Evolutionary conservation across 345 rosid species (phyloP).

Genomic region (Microthlaspi erraticum): DNA sequence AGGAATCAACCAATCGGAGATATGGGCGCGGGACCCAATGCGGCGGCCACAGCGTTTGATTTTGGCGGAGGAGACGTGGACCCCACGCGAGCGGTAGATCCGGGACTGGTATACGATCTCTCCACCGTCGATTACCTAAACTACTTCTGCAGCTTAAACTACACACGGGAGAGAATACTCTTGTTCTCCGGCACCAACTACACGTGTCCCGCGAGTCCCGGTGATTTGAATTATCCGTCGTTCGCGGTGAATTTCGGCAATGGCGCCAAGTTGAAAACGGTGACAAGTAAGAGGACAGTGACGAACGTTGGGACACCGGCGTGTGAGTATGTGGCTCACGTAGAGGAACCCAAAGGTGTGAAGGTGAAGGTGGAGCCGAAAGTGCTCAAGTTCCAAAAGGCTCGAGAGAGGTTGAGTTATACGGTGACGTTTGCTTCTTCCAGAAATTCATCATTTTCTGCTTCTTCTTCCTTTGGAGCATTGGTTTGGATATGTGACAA

Average conservation of each 20-base stretch:
- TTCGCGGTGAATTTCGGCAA: conserved; percentile 57
- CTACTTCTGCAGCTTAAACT: conserved; percentile 65
- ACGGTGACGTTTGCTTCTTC: conserved; percentile 49
- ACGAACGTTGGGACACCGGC: conserved; percentile 66
- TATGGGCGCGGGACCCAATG: conserved; percentile 42
- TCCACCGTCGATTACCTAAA: conserved; percentile 50
- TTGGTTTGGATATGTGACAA: conserved; percentile 64
- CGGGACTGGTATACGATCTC: conserved; percentile 64
- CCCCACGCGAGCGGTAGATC: conserved; percentile 56
- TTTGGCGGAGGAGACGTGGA: conserved; percentile 71
- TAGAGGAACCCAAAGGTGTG: conserved; percentile 59
- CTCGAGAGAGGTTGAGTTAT: conserved; percentile 62
- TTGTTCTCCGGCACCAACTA: conserved; percentile 49
- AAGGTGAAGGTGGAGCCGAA: conserved; percentile 58
- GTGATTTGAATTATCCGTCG: conserved; percentile 68
- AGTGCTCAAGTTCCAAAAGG: conserved; percentile 52
- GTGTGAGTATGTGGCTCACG: conserved; percentile 54
- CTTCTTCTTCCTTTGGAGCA: conserved; percentile 57
- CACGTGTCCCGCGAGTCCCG: conserved; percentile 52
- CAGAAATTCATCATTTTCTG: background rate
- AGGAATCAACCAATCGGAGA: conserved; percentile 43
- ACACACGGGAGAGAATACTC: conserved; percentile 60
- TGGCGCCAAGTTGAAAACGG: conserved; percentile 36
- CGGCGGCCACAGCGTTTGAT: conserved; percentile 56
- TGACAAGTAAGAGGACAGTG: conserved; percentile 54